Base-by-base conservation (phyloP, 208 protist genomes). In the Vickermania ingenoplastis region DNA sequence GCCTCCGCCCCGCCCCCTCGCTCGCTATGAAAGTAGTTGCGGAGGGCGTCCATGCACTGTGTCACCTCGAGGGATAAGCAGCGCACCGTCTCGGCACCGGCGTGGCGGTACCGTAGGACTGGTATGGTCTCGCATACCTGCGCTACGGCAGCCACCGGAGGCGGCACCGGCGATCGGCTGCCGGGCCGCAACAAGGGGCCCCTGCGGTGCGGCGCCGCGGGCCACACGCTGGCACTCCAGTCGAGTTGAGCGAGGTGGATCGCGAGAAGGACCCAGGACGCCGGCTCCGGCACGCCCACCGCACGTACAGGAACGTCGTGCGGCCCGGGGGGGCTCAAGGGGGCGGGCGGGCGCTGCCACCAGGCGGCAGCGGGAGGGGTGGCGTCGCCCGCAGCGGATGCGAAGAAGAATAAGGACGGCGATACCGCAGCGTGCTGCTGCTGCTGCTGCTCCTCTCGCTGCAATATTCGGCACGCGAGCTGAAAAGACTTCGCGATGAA, bases 191-290 rank as follows among this genome's bases (percentile, higher is more conserved):
- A n/a, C n/a, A n/a, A n/a, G n/a, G n/a, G n/a, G n/a, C n/a, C n/a
- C n/a, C n/a, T n/a, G n/a, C n/a, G n/a, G n/a, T n/a, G n/a, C 11
- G 36, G 7, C 11, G 36, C 36, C 11, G 7, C 36, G 36, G 36
- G 36, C 11, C 11, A 7, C 36, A 17, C 36, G 36, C 17, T 17
- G 7, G 11, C 11, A 17, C 36, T 45, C 36, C 65, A 49, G 61
- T 83, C 67, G 13, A 66, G 61, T 68, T 90, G 84, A 0, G 84
- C 89, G 4, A 94, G 68, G 56, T 94, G 86, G 36, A 95, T 73
- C 1, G 86, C 86, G 71, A 92, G 81, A 62, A 93, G 86, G 57
- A 91, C 53, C 77, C 81, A 93, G 82, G 81, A 31, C 70, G 67
- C 56, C 75, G 74, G 60, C 65, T 65, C 21, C 68, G 31, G 52